Evolutionary conservation across 2,329 filamentous ascomycete species (phyloP).

Genomic region (Pseudogymnoascus pannorum): DNA sequence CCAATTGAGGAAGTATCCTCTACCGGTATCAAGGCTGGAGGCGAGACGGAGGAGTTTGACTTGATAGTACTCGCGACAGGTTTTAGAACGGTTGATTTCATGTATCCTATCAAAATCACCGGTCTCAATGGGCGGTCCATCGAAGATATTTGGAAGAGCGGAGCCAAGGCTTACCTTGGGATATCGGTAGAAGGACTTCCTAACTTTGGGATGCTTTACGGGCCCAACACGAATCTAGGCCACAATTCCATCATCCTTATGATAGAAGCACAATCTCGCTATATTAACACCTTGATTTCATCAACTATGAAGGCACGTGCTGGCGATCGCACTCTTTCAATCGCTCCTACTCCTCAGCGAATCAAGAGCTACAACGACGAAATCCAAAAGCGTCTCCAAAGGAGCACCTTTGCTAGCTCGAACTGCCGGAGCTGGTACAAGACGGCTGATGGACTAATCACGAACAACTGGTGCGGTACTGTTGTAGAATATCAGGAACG

Average conservation of each 20-base stretch:
- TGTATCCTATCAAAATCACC: neutral
- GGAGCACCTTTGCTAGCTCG: slow-evolving; percentile 18
- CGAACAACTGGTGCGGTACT: slow-evolving; percentile 21
- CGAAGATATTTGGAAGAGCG: slow-evolving; percentile 45
- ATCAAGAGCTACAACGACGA: slow-evolving; percentile 19
- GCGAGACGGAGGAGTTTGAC: slow-evolving; percentile 40
- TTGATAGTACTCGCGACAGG: slow-evolving; percentile 53
- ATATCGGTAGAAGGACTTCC: slow-evolving; percentile 18
- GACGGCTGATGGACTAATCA: slow-evolving; percentile 20
- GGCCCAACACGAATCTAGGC: slow-evolving; percentile 25
- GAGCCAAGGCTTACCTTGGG: slow-evolving; percentile 30
- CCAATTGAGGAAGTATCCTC: slow-evolving; percentile 39
- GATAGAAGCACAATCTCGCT: slow-evolving; percentile 24
- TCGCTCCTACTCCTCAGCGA: slow-evolving; percentile 11
- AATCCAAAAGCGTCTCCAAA: slow-evolving; percentile 17
- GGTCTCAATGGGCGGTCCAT: neutral
- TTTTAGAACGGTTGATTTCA: slow-evolving; percentile 50
- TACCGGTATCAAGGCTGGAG: slow-evolving; percentile 38
- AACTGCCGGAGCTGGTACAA: slow-evolving; percentile 24
- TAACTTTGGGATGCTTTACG: slow-evolving; percentile 26
- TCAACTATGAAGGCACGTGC: neutral
- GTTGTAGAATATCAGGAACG: slow-evolving; percentile 25
- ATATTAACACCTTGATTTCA: slow-evolving; percentile 17
- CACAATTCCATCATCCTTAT: slow-evolving; percentile 25
- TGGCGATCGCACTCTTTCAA: neutral